Percentiles rank a stretch among this genome's conserved stretches.
Conservation (phyloP, 2,329 filamentous ascomycete species). For the Dothistroma septosporum region DNA sequence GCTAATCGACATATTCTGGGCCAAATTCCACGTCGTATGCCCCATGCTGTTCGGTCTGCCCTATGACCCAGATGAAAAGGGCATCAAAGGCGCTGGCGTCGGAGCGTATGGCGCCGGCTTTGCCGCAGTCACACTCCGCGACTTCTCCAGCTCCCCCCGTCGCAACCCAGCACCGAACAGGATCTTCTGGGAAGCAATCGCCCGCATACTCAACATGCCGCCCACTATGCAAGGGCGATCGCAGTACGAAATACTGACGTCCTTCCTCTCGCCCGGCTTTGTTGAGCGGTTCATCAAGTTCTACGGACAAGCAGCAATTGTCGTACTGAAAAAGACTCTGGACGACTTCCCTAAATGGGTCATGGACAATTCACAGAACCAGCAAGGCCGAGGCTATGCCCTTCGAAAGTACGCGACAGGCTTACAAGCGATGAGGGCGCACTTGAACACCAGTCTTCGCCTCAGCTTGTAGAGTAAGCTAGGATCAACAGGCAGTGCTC, state of each 20-base stretch:
- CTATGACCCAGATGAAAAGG: conserved; percentile 55
- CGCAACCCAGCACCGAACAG: conserved; percentile 71
- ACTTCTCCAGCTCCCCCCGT: conserved; percentile 67
- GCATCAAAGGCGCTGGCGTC: conserved; percentile 62
- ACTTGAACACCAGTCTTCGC: conserved; percentile 1
- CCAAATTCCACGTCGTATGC: conserved; percentile 76
- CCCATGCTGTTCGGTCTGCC: conserved; percentile 72
- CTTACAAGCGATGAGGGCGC: background rate
- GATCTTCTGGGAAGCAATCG: conserved; percentile 78
- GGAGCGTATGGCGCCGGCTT: conserved; percentile 74
- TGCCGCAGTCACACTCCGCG: conserved; percentile 74
- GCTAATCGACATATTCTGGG: conserved; percentile 78
- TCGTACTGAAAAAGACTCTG: conserved; percentile 53
- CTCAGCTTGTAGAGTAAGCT: conserved; percentile 8
- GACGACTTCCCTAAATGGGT: conserved; percentile 12
- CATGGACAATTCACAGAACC: background rate
- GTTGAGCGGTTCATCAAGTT: conserved; percentile 72
- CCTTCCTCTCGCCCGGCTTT: conserved; percentile 54
- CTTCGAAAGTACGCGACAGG: background rate
- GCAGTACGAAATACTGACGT: conserved; percentile 49
- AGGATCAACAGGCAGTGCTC: background rate
- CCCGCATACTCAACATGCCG: conserved; percentile 72
- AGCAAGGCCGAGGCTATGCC: background rate
- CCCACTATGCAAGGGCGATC: conserved; percentile 46
- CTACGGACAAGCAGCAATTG: conserved; percentile 73